Evolutionary conservation across 1,284 basidiomycete species (phyloP).

Genomic region (Boletellus sp.): DNA sequence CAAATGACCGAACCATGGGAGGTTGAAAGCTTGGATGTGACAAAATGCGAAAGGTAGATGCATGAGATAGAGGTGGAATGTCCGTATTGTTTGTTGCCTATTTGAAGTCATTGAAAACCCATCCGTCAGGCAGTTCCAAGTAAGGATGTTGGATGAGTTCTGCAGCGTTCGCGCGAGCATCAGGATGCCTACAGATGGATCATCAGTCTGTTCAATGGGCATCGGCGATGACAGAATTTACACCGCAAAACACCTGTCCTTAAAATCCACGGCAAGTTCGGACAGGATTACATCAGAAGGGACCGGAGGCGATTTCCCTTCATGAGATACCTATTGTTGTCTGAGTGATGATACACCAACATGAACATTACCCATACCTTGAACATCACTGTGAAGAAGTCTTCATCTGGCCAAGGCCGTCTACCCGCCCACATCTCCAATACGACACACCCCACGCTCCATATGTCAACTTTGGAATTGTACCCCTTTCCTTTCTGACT

Average conservation of each 20-base stretch:
- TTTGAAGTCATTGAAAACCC: slow-evolving; percentile 71
- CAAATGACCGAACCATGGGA: slow-evolving; percentile 20
- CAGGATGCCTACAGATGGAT: slow-evolving; percentile 66
- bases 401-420: slow-evolving; percentile 89
- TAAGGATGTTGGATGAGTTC: slow-evolving; percentile 86
- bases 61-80: slow-evolving; percentile 23
- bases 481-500: slow-evolving; percentile 79
- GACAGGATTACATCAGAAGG: slow-evolving; percentile 80
- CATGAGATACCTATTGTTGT: slow-evolving; percentile 65
- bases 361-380: slow-evolving; percentile 53
- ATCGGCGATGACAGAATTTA: slow-evolving; percentile 36
- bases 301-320: slow-evolving; percentile 83
- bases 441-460: slow-evolving; percentile 96
- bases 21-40: slow-evolving; percentile 18
- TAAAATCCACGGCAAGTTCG: slow-evolving; percentile 80
- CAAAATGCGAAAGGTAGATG: slow-evolving; percentile 26
- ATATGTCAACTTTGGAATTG: slow-evolving; percentile 96
- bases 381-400: slow-evolving; percentile 90
- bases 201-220: slow-evolving; percentile 6
- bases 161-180: slow-evolving; percentile 79
- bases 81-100: slow-evolving; percentile 12
- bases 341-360: slow-evolving; percentile 7
- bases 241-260: slow-evolving; percentile 89
- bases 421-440: slow-evolving; percentile 98
- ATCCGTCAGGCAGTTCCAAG: slow-evolving; percentile 69